A percentile compares a stretch with the other conserved stretches of the same genome.
Conservation (phyloP, 139 green algal species). For the Chara braunii region DNA sequence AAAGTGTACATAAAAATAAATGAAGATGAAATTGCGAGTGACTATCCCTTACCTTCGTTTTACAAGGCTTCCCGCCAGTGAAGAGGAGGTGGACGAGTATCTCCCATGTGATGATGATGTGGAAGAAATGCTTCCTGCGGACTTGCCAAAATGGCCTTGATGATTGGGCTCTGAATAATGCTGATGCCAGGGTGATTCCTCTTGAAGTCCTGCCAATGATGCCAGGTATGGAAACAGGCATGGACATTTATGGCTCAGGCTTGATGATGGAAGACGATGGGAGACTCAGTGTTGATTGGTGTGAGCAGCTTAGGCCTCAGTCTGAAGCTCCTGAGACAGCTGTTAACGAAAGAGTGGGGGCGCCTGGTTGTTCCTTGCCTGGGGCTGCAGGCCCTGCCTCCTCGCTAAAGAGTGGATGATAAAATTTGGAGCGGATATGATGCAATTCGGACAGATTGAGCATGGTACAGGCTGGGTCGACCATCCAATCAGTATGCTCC, state of each 20-base stretch:
- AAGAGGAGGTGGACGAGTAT: slow-evolving; percentile 83
- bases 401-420: slow-evolving; percentile 84
- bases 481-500: slow-evolving; percentile 54
- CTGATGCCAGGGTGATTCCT: slow-evolving; percentile 30
- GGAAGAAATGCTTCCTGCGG: slow-evolving; percentile 53
- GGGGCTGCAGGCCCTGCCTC: no score
- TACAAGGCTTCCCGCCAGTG: slow-evolving; percentile 55
- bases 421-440: slow-evolving; percentile 71
- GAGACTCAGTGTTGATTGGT: no score
- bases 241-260: slow-evolving; percentile 75
- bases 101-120: slow-evolving; percentile 73
- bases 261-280: slow-evolving; percentile 69
- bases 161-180: slow-evolving; percentile 40
- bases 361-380: no score
- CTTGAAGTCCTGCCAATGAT: slow-evolving; percentile 89
- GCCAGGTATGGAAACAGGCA: slow-evolving; percentile 65
- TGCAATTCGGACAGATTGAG: slow-evolving; percentile 81
- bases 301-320: no score
- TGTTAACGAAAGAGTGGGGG: no score
- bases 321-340: no score
- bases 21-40: slow-evolving; percentile 85
- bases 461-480: slow-evolving; percentile 64
- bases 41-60: slow-evolving; percentile 79
- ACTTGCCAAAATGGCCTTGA: slow-evolving; percentile 69
- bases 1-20: slow-evolving; percentile 89